These are phyloP conservation scores for Aegilops sharonensis DNA, from an alignment of 176 grass and related monocot species.

Conservation along the genomic window DNA sequence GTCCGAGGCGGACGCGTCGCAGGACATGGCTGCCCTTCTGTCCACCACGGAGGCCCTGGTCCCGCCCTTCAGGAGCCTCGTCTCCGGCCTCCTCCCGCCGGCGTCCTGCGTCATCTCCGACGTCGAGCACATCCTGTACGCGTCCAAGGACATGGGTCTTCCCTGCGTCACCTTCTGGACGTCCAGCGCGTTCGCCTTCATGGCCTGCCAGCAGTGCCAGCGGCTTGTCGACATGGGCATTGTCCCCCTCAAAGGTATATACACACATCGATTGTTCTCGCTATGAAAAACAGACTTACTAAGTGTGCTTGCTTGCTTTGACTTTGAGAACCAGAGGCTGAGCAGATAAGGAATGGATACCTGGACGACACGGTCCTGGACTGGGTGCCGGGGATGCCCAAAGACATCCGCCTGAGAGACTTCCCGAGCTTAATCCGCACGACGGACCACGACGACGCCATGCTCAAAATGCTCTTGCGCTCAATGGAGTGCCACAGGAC, in stretches of 20 bases:
- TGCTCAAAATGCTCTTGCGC: background rate
- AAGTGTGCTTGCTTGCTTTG: background rate
- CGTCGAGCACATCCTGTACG: background rate
- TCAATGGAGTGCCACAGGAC: background rate
- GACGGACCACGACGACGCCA: background rate
- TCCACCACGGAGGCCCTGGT: background rate
- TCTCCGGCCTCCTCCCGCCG: background rate
- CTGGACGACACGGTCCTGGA: constrained; percentile 19
- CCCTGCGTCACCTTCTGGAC: constrained; percentile 7
- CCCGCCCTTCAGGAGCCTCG: background rate
- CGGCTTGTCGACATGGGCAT: background rate
- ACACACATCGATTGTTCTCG: too few relatives aligned
- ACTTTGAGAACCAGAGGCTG: background rate
- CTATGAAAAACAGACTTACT: background rate
- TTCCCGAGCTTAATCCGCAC: constrained; percentile 25
- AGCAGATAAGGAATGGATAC: constrained; percentile 27
- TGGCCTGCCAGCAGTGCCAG: background rate
- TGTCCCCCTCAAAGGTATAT: constrained; percentile 28
- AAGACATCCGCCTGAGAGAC: constrained; percentile 13
- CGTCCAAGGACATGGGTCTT: background rate
- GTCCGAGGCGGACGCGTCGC: background rate
- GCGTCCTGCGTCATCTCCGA: constrained; percentile 6
- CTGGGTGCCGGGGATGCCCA: constrained; percentile 24
- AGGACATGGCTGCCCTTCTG: background rate
- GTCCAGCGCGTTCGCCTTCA: background rate